Conservation (phyloP, 805 yeast species). For the Lipomyces yamanashiensis region DNA sequence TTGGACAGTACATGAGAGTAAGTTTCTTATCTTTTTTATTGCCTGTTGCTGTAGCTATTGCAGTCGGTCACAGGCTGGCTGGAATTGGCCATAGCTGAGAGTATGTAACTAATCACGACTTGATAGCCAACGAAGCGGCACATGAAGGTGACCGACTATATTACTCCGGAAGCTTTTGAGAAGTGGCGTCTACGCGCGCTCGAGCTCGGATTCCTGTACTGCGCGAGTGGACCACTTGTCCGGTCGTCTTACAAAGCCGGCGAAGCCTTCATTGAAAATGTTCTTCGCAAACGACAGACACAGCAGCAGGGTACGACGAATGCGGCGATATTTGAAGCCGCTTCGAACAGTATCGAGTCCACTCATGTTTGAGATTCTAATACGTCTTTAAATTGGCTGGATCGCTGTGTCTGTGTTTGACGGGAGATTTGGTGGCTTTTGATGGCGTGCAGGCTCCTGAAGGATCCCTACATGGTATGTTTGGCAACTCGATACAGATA, state of each 20-base stretch:
- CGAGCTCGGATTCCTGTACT: conserved; percentile 89
- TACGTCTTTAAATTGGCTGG: too few relatives aligned
- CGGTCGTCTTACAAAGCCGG: conserved; percentile 98
- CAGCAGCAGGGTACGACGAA: background rate
- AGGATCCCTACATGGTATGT: too few relatives aligned
- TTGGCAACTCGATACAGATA: too few relatives aligned
- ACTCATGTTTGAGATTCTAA: too few relatives aligned
- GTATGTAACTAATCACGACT: background rate
- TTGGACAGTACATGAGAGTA: conserved; percentile 76
- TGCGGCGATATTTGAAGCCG: background rate
- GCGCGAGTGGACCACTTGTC: conserved; percentile 97
- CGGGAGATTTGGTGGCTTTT: too few relatives aligned
- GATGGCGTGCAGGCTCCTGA: too few relatives aligned
- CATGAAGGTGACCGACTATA: conserved; percentile 95
- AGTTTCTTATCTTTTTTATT: background rate
- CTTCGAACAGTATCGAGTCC: background rate
- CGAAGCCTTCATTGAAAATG: conserved; percentile 94
- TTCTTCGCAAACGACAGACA: conserved; percentile 68
- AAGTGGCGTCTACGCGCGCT: conserved; percentile 85
- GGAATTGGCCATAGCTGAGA: too few relatives aligned
- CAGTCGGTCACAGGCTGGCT: too few relatives aligned
- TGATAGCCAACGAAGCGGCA: conserved; percentile 98
- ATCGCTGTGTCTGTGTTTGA: too few relatives aligned
- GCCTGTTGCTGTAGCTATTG: too few relatives aligned
- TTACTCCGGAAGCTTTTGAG: conserved; percentile 92